phyloP scores from a whole-genome alignment of 169 alveolate species.

The Eimeria acervulina region DNA sequence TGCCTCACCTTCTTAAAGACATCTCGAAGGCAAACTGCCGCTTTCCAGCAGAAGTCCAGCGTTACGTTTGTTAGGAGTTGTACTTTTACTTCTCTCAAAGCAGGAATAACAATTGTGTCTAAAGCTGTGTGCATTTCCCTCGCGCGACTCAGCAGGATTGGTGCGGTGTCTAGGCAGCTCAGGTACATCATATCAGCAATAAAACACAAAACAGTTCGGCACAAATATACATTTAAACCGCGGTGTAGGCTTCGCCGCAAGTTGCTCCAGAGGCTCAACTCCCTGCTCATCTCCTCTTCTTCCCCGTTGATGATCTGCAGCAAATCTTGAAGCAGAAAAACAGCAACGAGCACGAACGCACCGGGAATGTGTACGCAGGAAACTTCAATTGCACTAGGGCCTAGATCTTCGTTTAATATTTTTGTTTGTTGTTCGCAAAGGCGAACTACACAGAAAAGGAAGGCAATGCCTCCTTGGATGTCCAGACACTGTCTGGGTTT shows the following conservation, averaged over 20 bases:
- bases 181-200: conserved; percentile 14
- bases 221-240: neutral
- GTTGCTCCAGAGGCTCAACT: neutral
- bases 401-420: too few relatives aligned
- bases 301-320: neutral
- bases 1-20: neutral
- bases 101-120: neutral
- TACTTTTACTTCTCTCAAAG: neutral
- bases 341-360: neutral
- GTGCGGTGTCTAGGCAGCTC: conserved; percentile 37
- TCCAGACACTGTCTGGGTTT: too few relatives aligned
- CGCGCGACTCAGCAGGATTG: neutral
- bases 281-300: neutral
- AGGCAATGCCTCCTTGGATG: too few relatives aligned
- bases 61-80: neutral
- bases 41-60: conserved; percentile 21
- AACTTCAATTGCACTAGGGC: too few relatives aligned
- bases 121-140: neutral
- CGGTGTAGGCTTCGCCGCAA: neutral
- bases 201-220: neutral
- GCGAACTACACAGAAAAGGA: too few relatives aligned
- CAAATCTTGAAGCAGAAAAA: neutral
- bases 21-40: conserved; percentile 45
- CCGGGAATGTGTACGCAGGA: too few relatives aligned
- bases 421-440: too few relatives aligned